Base-by-base conservation (phyloP, 2,329 filamentous ascomycete species). In the Botrytis sinoallii region DNA sequence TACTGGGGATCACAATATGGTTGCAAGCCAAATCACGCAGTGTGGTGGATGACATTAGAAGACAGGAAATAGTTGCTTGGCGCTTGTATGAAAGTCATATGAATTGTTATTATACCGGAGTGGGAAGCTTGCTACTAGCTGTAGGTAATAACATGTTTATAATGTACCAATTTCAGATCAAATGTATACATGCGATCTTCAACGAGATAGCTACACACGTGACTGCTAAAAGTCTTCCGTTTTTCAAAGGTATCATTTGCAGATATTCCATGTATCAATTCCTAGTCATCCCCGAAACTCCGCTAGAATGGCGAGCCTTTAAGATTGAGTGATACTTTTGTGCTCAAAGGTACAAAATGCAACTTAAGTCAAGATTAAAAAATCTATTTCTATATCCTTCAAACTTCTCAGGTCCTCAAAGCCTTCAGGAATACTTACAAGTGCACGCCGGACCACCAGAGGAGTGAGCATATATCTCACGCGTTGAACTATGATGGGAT, bases 391-490 rank as follows among this genome's bases (percentile, higher is more conserved):
- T 29, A 14, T 29, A 7, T 55, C 5, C 5, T 55, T 55, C 8
- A 14, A 2, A n/a, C n/a, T 16, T 29, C 52, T 29, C 14, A 55
- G 3, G 32, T 32, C 32, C 32, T n/a, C 12, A 12, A 55, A n/a
- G 7, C 16, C 10, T 55, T 14, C 7, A 0, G 1, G 5, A 55
- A n/a, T n/a, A 2, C n/a, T n/a, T 16, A 14, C 4, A 16, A n/a
- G 5, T 12, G 10, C 4, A 52, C 25, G 14, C 3, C 16, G 0
- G 3, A 14, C 5, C 10, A 16, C 5, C 10, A n/a, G 1, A 1
- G 25, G n/a, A 16, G 48, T n/a, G 12, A 6, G 22, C 22, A 7
- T 16, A 14, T 12, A 52, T 14, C 25, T 6, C 48, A 16, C 4
- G 10, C 2, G 10, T 52, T n/a, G 2, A n/a, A n/a, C 25, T n/a